These are phyloP conservation scores for Leccinum subgranulosum DNA, from an alignment of 768 basidiomycete species.

Conservation along the genomic window DNA sequence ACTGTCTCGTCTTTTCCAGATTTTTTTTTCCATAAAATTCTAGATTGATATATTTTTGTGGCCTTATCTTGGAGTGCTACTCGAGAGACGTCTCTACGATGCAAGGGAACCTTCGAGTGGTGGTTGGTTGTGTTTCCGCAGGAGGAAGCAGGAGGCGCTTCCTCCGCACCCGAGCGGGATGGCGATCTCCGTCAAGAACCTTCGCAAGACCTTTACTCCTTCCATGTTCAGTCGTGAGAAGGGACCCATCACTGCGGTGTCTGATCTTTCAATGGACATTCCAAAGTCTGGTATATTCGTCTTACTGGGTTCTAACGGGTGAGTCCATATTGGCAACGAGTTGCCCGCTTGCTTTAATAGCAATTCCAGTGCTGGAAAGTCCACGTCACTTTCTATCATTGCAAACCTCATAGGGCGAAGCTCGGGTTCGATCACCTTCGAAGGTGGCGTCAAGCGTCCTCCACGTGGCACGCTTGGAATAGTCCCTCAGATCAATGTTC, in stretches of 20 bases:
- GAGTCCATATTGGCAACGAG: neutral
- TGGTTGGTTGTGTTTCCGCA: constrained; percentile 23
- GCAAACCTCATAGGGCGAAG: constrained; percentile 60
- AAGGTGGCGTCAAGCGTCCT: constrained; percentile 50
- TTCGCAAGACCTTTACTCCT: constrained; percentile 56
- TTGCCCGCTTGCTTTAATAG: neutral
- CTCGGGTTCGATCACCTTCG: constrained; percentile 53
- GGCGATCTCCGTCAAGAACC: constrained; percentile 60
- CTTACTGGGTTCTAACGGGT: constrained; percentile 71
- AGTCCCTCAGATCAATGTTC: constrained; percentile 80
- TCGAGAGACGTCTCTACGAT: constrained; percentile 64
- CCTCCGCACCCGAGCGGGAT: constrained; percentile 36
- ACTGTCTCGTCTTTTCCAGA: neutral
- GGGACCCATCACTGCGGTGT: constrained; percentile 55
- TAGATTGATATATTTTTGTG: constrained; percentile 74
- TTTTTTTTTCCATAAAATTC: neutral
- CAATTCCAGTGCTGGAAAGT: constrained; percentile 65
- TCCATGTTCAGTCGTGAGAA: constrained; percentile 48
- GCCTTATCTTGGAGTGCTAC: constrained; percentile 60
- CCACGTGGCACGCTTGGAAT: constrained; percentile 69
- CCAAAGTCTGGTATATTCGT: constrained; percentile 77
- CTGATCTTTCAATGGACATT: constrained; percentile 63
- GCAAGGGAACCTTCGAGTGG: constrained; percentile 37
- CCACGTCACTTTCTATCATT: constrained; percentile 65
- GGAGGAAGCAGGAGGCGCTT: constrained; percentile 10